Conservation (phyloP, 2,329 filamentous ascomycete species). For the Orbilia blumenaviensis region DNA sequence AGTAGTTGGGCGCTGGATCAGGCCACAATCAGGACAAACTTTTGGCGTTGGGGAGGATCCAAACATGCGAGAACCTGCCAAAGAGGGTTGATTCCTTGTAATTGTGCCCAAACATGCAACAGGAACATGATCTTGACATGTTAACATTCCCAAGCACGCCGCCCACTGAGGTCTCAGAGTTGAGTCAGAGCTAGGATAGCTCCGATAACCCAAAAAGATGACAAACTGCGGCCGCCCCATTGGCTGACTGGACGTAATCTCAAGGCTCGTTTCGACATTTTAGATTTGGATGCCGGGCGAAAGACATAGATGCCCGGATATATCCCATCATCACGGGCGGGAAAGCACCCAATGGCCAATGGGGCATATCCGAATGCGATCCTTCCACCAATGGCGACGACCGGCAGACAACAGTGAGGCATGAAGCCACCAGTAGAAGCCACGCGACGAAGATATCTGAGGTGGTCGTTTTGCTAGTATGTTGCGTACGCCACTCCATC, state of each 20-base stretch:
- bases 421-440: too few species aligned
- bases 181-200: slow-evolving; percentile 6
- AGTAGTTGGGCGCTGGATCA: slow-evolving; percentile 16
- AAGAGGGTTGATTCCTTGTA: background rate
- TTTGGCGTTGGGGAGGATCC: slow-evolving; percentile 1
- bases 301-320: background rate
- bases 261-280: too few species aligned
- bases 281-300: too few species aligned
- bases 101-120: slow-evolving; percentile 5
- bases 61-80: background rate
- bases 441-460: too few species aligned
- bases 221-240: slow-evolving; percentile 15
- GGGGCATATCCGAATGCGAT: background rate
- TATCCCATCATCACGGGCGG: background rate
- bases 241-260: too few species aligned
- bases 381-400: too few species aligned
- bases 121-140: slow-evolving; percentile 13
- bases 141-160: background rate
- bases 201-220: background rate
- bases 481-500: too few species aligned
- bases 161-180: background rate
- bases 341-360: background rate
- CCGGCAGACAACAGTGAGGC: too few species aligned
- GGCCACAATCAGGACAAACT: slow-evolving; percentile 47
- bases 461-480: too few species aligned